These are phyloP conservation scores for Fusarium staphyleae DNA, from an alignment of 2,329 filamentous ascomycete species.

Conservation along the genomic window DNA sequence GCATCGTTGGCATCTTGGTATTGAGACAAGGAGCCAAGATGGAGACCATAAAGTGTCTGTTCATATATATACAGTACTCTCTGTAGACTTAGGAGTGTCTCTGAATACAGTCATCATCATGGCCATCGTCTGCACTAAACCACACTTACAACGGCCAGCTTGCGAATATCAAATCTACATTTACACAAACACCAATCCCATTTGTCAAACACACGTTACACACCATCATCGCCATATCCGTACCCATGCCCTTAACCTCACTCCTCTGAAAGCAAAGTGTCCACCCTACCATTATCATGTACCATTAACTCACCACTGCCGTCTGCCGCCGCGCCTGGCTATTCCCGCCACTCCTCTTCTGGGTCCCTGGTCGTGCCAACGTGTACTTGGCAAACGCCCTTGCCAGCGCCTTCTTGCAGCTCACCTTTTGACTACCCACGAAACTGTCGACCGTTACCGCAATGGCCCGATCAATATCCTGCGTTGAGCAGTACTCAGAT, in stretches of 20 bases:
- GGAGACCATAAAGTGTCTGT: too few relatives aligned
- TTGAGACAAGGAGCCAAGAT: too few relatives aligned
- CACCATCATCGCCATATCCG: conserved; percentile 19
- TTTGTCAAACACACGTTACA: conserved; percentile 16
- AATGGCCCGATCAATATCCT: conserved; percentile 96
- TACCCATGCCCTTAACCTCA: conserved; percentile 2
- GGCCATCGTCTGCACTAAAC: too few relatives aligned
- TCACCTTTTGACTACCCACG: conserved; percentile 94
- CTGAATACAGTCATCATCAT: too few relatives aligned
- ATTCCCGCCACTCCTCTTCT: conserved; percentile 34
- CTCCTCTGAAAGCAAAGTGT: conserved; percentile 15
- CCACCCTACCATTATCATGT: background rate
- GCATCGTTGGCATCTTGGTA: too few relatives aligned
- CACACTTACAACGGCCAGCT: conserved; percentile 3
- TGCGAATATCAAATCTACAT: conserved; percentile 32
- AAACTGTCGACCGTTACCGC: conserved; percentile 97
- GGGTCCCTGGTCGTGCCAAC: conserved; percentile 57
- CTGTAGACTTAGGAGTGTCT: too few relatives aligned
- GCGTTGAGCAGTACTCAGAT: conserved; percentile 89
- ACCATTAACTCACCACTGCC: conserved; percentile 41
- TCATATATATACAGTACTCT: too few relatives aligned
- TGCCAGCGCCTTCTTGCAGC: conserved; percentile 94
- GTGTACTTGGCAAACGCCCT: conserved; percentile 97
- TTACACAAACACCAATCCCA: conserved; percentile 10
- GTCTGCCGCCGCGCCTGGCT: conserved; percentile 41